Conservation (phyloP, 2,329 filamentous ascomycete species). For the Diaporthe capsici region DNA sequence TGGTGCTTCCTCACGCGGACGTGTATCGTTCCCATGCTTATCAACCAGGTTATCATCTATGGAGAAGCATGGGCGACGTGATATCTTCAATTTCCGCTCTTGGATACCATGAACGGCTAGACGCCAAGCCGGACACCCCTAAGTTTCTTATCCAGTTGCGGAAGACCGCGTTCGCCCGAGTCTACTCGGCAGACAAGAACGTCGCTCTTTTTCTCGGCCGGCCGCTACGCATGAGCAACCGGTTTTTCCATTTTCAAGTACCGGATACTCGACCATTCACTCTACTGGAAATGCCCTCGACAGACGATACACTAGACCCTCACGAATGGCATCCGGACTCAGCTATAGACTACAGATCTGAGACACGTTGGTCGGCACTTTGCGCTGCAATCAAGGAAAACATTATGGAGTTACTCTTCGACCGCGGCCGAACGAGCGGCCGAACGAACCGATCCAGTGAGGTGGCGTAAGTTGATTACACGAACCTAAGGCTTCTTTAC, state of each 20-base stretch:
- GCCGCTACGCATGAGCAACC: neutral
- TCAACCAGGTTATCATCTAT: slow-evolving; percentile 1
- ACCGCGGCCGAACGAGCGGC: neutral
- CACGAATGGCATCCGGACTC: neutral
- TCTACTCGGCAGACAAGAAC: neutral
- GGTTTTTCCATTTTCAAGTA: neutral
- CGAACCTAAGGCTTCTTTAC: neutral
- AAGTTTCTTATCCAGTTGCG: neutral
- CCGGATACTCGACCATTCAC: neutral
- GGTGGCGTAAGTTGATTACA: neutral
- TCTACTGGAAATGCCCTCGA: neutral
- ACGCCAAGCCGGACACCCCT: neutral
- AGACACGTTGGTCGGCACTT: neutral
- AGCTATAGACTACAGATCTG: neutral
- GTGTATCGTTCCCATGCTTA: neutral
- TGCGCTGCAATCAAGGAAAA: neutral
- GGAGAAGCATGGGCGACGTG: slow-evolving; percentile 1
- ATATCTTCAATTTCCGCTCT: neutral
- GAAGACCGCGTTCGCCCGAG: neutral
- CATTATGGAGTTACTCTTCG: neutral
- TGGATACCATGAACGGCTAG: neutral
- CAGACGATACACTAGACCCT: neutral
- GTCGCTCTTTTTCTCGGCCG: neutral
- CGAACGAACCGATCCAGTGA: neutral
- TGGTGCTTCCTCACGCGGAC: rapidly evolving